Percentiles rank a stretch among this genome's conserved stretches.
phyloP scores from a whole-genome alignment of 352 stramenopile genomes.

The Globisporangium yorkense region DNA sequence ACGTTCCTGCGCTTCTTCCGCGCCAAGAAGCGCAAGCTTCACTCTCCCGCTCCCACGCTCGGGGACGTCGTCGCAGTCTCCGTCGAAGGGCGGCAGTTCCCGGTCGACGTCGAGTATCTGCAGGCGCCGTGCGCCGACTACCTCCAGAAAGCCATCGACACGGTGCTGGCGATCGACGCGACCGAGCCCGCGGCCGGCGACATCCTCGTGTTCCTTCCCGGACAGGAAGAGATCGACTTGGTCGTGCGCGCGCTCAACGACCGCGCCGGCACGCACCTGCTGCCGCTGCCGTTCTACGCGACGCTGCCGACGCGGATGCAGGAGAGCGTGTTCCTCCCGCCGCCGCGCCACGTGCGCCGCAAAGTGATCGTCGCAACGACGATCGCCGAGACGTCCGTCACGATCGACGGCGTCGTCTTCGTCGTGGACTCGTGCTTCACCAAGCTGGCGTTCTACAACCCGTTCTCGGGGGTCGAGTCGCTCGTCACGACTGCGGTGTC shows the following conservation, averaged over 20 bases:
- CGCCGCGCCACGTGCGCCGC: conserved; percentile 48
- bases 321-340: conserved; percentile 85
- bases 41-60: background rate
- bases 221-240: conserved; percentile 92
- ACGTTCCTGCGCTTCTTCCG: conserved; percentile 90
- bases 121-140: conserved; percentile 61
- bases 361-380: conserved; percentile 90
- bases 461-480: conserved; percentile 72
- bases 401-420: conserved; percentile 94
- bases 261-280: conserved; percentile 34
- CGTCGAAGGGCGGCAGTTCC: conserved; percentile 86
- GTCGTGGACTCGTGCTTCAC: conserved; percentile 74
- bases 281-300: conserved; percentile 88
- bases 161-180: conserved; percentile 59
- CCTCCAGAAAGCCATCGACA: conserved; percentile 68
- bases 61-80: conserved; percentile 59
- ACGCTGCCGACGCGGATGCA: conserved; percentile 92
- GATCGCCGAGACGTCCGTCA: conserved; percentile 96
- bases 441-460: conserved; percentile 84
- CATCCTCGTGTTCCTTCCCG: conserved; percentile 94
- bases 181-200: conserved; percentile 75
- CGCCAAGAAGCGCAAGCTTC: conserved; percentile 30
- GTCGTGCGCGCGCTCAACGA: conserved; percentile 71
- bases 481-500: conserved; percentile 94
- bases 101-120: conserved; percentile 91